A percentile compares a stretch with the other conserved stretches of the same genome.
Evolutionary conservation across 176 grass and related monocot genomes (phyloP).

Genomic region (Thinopyrum elongatum): DNA sequence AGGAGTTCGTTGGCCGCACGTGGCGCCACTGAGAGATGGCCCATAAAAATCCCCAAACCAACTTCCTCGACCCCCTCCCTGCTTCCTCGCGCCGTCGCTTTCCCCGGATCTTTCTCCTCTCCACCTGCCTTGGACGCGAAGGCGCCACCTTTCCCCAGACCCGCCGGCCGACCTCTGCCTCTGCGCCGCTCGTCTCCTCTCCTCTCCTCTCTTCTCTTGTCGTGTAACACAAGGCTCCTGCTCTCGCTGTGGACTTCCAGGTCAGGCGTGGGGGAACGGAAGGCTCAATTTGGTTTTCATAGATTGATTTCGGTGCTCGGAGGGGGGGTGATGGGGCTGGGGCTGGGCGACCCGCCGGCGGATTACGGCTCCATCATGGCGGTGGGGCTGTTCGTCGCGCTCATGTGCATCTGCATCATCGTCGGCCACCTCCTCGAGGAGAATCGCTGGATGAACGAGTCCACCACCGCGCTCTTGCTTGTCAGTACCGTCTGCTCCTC

Average conservation of each 20-base stretch:
- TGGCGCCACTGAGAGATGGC: neutral
- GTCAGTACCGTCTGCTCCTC: slow-evolving; percentile 30
- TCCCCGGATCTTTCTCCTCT: neutral
- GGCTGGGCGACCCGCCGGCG: slow-evolving; percentile 41
- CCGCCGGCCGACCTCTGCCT: neutral
- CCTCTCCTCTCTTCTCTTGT: neutral
- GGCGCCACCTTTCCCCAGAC: neutral
- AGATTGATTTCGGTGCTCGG: neutral
- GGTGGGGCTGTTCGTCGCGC: slow-evolving; percentile 67
- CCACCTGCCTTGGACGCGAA: neutral
- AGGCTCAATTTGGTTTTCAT: neutral
- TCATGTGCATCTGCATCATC: slow-evolving; percentile 76
- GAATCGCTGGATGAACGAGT: slow-evolving; percentile 90
- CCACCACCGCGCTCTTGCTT: slow-evolving; percentile 72
- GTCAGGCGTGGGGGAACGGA: too few species aligned
- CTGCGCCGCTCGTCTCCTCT: neutral
- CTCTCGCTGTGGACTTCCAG: neutral
- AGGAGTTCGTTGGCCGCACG: neutral
- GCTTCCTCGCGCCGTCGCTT: too few species aligned
- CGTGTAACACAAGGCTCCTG: neutral
- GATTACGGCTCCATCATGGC: slow-evolving; percentile 59
- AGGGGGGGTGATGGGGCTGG: slow-evolving; percentile 8
- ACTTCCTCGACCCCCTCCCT: neutral
- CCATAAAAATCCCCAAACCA: slow-evolving; percentile 1
- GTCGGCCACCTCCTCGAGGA: slow-evolving; percentile 79